These are phyloP conservation scores for Suillus tomentosus DNA, from an alignment of 768 basidiomycete species.

Conservation along the genomic window DNA sequence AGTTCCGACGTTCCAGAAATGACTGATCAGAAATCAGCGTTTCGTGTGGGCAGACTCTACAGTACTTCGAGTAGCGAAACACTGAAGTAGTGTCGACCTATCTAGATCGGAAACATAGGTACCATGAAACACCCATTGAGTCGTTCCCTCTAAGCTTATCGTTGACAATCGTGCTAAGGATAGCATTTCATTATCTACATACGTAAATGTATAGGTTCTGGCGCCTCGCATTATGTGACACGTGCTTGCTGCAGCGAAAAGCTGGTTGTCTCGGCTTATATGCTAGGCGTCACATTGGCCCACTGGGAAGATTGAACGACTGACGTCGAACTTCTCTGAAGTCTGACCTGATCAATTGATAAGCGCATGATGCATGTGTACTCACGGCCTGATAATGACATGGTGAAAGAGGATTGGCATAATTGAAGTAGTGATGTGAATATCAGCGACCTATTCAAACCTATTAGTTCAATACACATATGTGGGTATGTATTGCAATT, in stretches of 20 bases:
- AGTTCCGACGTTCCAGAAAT: not conserved
- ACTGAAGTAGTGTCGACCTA: not conserved
- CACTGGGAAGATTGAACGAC: not conserved
- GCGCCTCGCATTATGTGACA: not conserved
- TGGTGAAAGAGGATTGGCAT: conserved; percentile 1
- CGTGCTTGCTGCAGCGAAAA: not conserved
- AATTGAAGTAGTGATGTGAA: not conserved
- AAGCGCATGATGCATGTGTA: not conserved
- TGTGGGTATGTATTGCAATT: not conserved
- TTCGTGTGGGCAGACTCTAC: not conserved
- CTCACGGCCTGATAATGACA: not conserved
- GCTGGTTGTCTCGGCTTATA: not conserved
- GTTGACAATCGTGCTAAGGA: not conserved
- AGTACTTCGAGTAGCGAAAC: not conserved
- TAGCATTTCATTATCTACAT: not conserved
- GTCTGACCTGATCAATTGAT: too few relatives aligned
- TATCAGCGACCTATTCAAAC: not conserved
- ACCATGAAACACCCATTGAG: not conserved
- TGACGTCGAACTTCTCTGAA: not conserved
- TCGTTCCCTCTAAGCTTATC: conserved; percentile 4
- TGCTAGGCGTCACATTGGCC: not conserved
- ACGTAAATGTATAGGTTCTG: not conserved
- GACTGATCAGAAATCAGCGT: not conserved
- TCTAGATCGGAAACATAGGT: not conserved
- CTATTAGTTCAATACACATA: not conserved